Evolutionary conservation across 345 rosid genomes (phyloP), one percentile per base, ranked within the genome.

Genomic region (Crucihimalaya himalaica): DNA sequence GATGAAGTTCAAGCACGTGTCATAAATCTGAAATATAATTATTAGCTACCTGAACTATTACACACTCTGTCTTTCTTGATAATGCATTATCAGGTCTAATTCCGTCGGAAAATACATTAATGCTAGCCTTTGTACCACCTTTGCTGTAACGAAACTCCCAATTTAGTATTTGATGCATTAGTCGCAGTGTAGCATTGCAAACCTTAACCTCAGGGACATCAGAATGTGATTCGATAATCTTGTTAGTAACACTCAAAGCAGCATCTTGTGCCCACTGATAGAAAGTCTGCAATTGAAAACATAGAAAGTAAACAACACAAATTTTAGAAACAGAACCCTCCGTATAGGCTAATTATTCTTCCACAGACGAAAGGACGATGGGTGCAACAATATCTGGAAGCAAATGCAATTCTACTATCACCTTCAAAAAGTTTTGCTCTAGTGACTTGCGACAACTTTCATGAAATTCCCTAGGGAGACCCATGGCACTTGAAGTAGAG

Each of bases 381-480:
- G 28, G 47, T 37, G 66, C 19, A 42, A 66, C 63, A 68, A 72
- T 68, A 18, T 45, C 32, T 47, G 73, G 32, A 67, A 63, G 68
- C 34, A 81, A 80, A 74, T 61, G 48, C 12, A 71, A 37, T 21
- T 63, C 42, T 42, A 71, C 32, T 16, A 72, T 48, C 66, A 90
- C 99, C 99, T 92, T 95, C 77, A 95, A 75, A 79, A 84, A 85
- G 57, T 87, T 86, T 68, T 82, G 85, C 83, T 95, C 97, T 19
- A 95, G 71, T 48, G 91, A 92, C 84, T 56, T 87, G 55, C 75
- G 89, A 77, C 99, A 95, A 59, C 80, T 94, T 80, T 95, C 97
- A 78, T 92, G 98, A 82, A 88, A 92, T 81, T 95, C 99, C 84
- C 88, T 84, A 5, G 99, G 97, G 72, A 95, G 96, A 82, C 99